Evolutionary conservation across 164 flowering plant species (phyloP), one percentile per base, ranked within the genome.

Genomic region (Taxillus chinensis): DNA sequence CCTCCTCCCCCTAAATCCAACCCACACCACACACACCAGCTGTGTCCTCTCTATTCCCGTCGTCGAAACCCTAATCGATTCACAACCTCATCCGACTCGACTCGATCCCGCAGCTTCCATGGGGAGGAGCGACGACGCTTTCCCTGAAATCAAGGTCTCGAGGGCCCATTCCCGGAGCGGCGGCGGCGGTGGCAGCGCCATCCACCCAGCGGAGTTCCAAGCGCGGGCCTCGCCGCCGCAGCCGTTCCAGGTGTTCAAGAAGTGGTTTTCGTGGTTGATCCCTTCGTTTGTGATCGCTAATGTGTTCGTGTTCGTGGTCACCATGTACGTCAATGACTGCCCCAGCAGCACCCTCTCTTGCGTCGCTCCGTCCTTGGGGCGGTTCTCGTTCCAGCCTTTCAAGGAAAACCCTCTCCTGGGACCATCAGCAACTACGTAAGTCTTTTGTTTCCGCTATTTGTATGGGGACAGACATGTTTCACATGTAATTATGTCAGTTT

Each of bases 381-480:
- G 90, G 61, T 78, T 85, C 72, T 80, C 90, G 5, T 85, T 85
- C 62, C 87, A 82, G 73, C 81, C 85, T 10, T 71, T 79, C 12
- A 78, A 78, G 59, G 87, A 83, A 71, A 85, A 83, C 64, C 89
- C 86, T 62, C 85, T 85, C 45, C 82, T 82, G 27, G 90, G 87
- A 2, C 87, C 87, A 62, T 82, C 87, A 9, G 79, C 85, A 3
- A 2, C 49, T 2, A 71, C 90, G 85, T 82, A 67, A 74, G 77
- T 66, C 57, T 37, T 45, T 70, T 5, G 10, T 64, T 39, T 12
- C 39, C 27, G 1, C 51, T 48, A 4, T 27, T 27, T 43, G 7
- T 6, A 2, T 43, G 46, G 7, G 2, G 10, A 43, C 10, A 9
- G 46, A 6, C 10, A 9, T 6, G 7, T 43, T 43, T 43, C 1